These are phyloP conservation scores for Rugonectria rugulosa DNA, from an alignment of 2,329 filamentous ascomycete genomes.

Conservation along the genomic window DNA sequence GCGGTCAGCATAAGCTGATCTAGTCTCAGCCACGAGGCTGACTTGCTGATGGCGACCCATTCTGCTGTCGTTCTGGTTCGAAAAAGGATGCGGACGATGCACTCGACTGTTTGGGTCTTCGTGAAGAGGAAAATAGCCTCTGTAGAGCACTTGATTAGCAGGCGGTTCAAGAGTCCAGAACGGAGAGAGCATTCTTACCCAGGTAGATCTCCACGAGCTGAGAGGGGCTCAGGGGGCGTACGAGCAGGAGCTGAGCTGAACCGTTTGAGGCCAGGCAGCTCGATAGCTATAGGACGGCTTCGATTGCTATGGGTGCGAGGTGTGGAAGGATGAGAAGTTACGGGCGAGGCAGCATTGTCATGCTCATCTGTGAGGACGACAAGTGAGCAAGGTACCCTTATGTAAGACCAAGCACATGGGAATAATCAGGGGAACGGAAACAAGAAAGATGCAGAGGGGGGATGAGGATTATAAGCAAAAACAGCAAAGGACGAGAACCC, in stretches of 20 bases:
- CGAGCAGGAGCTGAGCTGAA: conserved; percentile 49
- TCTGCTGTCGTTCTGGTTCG: conserved; percentile 46
- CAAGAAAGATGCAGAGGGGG: conserved; percentile 23
- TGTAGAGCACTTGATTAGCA: conserved; percentile 36
- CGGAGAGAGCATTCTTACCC: conserved; percentile 53
- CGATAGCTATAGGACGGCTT: conserved; percentile 63
- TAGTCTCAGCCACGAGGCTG: conserved; percentile 43
- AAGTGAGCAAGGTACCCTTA: conserved; percentile 22
- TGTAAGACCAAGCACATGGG: neutral
- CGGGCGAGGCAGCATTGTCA: conserved; percentile 21
- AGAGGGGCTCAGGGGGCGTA: conserved; percentile 59
- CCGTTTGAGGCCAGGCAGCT: conserved; percentile 53
- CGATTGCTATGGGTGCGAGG: conserved; percentile 29
- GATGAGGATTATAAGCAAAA: conserved; percentile 21
- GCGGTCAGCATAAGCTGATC: conserved; percentile 37
- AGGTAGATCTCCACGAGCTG: conserved; percentile 64
- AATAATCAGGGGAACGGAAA: neutral
- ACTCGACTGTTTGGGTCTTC: conserved; percentile 59
- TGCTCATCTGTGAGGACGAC: conserved; percentile 26
- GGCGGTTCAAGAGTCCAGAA: conserved; percentile 1
- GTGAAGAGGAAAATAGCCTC: conserved; percentile 68
- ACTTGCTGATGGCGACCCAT: conserved; percentile 48
- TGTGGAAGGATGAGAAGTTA: conserved; percentile 32
- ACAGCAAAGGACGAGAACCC: conserved; percentile 16
- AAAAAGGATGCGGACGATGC: conserved; percentile 61